These are phyloP conservation scores for Fraxinus anomala DNA, from an alignment of 257 asterid genomes.

Conservation along the genomic window DNA sequence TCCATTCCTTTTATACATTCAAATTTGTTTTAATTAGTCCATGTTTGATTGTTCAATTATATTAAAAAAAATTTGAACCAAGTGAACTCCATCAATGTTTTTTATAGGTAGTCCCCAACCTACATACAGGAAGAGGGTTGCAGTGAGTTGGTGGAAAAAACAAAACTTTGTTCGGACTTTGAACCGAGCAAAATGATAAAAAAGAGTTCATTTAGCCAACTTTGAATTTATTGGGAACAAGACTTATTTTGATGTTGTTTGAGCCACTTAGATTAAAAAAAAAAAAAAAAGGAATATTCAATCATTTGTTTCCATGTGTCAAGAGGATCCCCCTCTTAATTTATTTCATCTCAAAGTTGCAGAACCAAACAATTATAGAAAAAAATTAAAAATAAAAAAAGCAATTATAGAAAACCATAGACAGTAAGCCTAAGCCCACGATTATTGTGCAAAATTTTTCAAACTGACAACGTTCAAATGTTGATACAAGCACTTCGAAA, in stretches of 20 bases:
- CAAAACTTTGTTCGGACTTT: too few species aligned
- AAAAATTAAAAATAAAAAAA: too few species aligned
- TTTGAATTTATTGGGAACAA: too few species aligned
- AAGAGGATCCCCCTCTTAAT: background rate
- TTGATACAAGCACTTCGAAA: slow-evolving; percentile 14
- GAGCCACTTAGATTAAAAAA: background rate
- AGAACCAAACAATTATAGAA: background rate
- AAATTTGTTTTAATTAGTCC: too few species aligned
- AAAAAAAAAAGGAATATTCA: slow-evolving; percentile 17
- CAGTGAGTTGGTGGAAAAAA: background rate
- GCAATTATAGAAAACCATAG: background rate
- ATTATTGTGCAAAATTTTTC: background rate
- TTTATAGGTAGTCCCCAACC: background rate
- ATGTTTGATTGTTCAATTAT: too few species aligned
- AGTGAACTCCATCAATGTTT: too few species aligned
- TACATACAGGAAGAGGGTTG: background rate
- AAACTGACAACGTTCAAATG: background rate
- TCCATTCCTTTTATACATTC: background rate
- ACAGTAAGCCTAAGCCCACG: background rate
- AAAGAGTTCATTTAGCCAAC: too few species aligned
- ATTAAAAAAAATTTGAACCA: background rate
- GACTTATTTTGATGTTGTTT: too few species aligned
- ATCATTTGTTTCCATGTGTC: background rate
- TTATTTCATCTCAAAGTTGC: slow-evolving; percentile 5
- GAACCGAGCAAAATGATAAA: background rate